Conservation (phyloP, 371 early-diverging fungal genomes). For the Mucor mucedo region DNA sequence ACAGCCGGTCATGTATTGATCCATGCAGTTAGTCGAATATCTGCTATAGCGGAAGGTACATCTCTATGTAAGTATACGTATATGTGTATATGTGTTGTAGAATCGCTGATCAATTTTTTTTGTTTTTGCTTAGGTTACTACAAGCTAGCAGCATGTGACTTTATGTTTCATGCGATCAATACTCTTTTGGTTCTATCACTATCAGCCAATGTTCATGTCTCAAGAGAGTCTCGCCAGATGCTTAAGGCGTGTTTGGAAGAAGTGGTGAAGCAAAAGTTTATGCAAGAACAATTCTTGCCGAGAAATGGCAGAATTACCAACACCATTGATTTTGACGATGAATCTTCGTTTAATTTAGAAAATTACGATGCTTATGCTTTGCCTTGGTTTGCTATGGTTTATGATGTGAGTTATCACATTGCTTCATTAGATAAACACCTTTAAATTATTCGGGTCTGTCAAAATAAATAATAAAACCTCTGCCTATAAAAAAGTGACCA, state of each 20-base stretch:
- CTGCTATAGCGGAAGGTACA: neutral
- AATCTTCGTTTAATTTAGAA: conserved; percentile 1
- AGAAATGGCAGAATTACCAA: too few species aligned
- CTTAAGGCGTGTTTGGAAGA: neutral
- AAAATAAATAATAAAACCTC: too few species aligned
- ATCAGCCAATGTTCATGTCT: conserved; percentile 1
- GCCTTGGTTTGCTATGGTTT: conserved; percentile 29
- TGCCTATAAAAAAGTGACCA: neutral
- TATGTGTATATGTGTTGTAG: too few species aligned
- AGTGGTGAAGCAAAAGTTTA: neutral
- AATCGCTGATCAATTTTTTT: too few species aligned
- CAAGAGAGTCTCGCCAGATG: conserved; percentile 10
- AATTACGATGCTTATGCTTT: conserved; percentile 15
- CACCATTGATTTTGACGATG: neutral
- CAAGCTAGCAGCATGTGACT: neutral
- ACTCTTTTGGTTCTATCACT: conserved; percentile 3
- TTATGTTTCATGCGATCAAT: conserved; percentile 15
- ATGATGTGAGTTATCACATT: conserved; percentile 12
- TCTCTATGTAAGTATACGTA: conserved; percentile 14
- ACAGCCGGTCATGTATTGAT: conserved; percentile 8
- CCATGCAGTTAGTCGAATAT: conserved; percentile 7
- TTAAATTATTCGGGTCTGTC: neutral
- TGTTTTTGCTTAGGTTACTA: conserved; percentile 15
- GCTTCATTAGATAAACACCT: neutral
- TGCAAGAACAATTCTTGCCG: neutral